Evolutionary conservation across 495 filamentous ascomycete genomes (phyloP).

Genomic region (Penicilliopsis zonata): DNA sequence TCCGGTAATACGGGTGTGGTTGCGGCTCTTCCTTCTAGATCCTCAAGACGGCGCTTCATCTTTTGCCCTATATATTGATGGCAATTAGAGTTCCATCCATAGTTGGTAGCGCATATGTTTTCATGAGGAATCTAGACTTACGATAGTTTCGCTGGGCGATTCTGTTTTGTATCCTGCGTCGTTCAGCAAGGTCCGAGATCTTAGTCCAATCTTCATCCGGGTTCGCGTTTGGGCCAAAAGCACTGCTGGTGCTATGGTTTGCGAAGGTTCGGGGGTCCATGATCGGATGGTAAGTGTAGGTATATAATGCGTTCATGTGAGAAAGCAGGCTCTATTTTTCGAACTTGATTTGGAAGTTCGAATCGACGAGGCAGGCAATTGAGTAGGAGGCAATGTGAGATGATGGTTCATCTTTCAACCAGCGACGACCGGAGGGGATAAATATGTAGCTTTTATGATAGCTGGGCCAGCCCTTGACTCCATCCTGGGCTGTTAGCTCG

Average conservation of each 20-base stretch:
- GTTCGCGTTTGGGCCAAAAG: slow-evolving; percentile 92
- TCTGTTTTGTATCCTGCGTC: slow-evolving; percentile 89
- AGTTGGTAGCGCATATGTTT: too few species aligned
- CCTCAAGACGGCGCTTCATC: slow-evolving; percentile 93
- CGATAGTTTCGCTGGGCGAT: slow-evolving; percentile 98
- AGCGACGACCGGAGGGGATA: too few species aligned
- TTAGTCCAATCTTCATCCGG: slow-evolving; percentile 99
- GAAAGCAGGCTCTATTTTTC: too few species aligned
- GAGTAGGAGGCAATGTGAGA: too few species aligned
- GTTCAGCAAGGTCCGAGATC: slow-evolving; percentile 93
- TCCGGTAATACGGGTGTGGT: slow-evolving; percentile 65
- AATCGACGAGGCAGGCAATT: too few species aligned
- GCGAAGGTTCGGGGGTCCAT: slow-evolving; percentile 47
- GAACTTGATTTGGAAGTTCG: too few species aligned
- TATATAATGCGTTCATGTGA: slow-evolving; percentile 28
- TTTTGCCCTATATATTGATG: slow-evolving; percentile 96
- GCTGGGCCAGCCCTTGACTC: too few species aligned
- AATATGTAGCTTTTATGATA: too few species aligned
- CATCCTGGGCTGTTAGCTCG: too few species aligned
- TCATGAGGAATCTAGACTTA: slow-evolving; percentile 39
- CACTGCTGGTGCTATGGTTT: slow-evolving; percentile 74
- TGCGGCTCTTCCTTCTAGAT: slow-evolving; percentile 84
- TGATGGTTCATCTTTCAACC: too few species aligned
- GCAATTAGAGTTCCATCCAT: too few species aligned
- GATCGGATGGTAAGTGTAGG: slow-evolving; percentile 18